Base-by-base conservation (phyloP, 768 basidiomycete species). In the Porphyrellus cyaneotinctus region DNA sequence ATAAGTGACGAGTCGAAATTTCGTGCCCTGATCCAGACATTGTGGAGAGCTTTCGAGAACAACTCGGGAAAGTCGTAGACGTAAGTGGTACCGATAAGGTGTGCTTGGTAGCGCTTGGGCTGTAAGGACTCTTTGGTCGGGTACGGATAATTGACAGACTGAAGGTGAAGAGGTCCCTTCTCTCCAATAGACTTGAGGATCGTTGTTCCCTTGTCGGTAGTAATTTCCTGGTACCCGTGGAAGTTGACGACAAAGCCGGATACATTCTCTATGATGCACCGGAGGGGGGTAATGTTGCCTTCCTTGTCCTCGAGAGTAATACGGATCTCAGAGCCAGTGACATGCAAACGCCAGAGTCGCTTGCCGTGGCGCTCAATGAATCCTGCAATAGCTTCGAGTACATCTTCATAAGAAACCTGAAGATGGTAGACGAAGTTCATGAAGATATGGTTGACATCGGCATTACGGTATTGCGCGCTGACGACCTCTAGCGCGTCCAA, bases 361-460 rank as follows among this genome's bases (percentile, higher is more conserved):
- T 98, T 98, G 55, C 97, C 97, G 65, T 99, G 97, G 35, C 97
- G 88, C 61, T 98, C 97, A 61, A 99, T 94, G 78, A 99, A 99
- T 38, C 97, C 97, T n/a, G 95, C 87, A 52, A 98, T 91, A 14
- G 97, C 97, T 43, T 91, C 89, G 49, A 97, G 83, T 9, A 98
- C 95, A 62, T 98, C 95, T 56, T 97, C 95, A 63, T 97, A 98
- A 31, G 87, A 87, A 56, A 99, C 94, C 26, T 87, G 83, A 41
- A 99, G 86, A 67, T 90, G 92, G 80, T 98, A 98, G 63, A 98
- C 85, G 70, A 98, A 99, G 77, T 98, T 97, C 84, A 98, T 86
- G 76, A 93, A 95, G 69, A 98, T 97, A 69, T 97, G 95, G 71
- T 98, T 98, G 75, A 92, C 94, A 67, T 98, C 95, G 4, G 95